Evolutionary conservation across 129 eudicot genomes (phyloP).

Genomic region (Lactuca sativa): DNA sequence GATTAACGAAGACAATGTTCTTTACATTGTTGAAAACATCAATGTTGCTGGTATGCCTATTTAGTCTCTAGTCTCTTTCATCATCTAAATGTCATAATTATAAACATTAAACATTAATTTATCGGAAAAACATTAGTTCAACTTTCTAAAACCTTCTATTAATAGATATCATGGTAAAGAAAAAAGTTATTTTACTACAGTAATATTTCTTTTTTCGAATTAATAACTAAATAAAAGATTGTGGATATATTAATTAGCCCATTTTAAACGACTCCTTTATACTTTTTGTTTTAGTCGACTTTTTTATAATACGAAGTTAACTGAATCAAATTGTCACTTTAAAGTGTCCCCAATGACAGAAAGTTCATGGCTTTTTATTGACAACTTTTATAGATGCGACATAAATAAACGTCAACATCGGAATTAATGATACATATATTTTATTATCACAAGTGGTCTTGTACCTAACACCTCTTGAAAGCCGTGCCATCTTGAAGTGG

Average conservation of each 20-base stretch:
- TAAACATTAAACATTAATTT: neutral
- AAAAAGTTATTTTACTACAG: no score
- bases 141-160: no score
- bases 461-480: slow-evolving; percentile 16
- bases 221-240: no score
- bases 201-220: no score
- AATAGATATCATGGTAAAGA: no score
- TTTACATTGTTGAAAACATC: slow-evolving; percentile 95
- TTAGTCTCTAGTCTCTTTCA: neutral
- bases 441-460: slow-evolving; percentile 18
- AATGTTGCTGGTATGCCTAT: slow-evolving; percentile 77
- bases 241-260: no score
- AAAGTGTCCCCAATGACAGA: neutral
- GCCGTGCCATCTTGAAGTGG: neutral
- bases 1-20: slow-evolving; percentile 89
- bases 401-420: neutral
- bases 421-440: neutral
- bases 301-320: no score
- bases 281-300: no score
- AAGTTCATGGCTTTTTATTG: neutral
- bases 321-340: no score
- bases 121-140: no score
- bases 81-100: no score
- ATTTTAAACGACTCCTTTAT: no score
- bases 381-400: neutral